Conservation (phyloP, 495 filamentous ascomycete genomes). For the Patellaria atrata region DNA sequence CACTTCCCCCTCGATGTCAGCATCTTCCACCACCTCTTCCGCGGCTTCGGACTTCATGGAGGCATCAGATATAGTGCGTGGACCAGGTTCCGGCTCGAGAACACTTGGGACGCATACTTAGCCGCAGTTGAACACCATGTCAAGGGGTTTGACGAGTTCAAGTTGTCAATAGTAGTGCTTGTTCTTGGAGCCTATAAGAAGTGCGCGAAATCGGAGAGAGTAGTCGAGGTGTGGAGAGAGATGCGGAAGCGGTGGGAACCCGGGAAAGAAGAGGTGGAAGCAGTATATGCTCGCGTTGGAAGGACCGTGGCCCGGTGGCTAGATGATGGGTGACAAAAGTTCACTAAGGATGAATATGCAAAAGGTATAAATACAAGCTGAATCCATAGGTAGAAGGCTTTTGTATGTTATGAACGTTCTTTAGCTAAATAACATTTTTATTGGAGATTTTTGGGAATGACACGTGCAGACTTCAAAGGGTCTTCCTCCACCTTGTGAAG, state of each 20-base stretch:
- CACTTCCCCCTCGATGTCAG: constrained; percentile 42
- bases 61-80: constrained; percentile 45
- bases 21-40: constrained; percentile 54
- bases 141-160: constrained; percentile 7
- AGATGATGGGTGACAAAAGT: no score
- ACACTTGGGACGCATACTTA: constrained; percentile 25
- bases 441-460: no score
- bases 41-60: constrained; percentile 61
- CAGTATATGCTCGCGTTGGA: no score
- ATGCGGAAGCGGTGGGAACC: constrained; percentile 16
- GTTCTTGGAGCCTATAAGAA: constrained; percentile 18
- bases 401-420: no score
- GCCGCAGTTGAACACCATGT: constrained; percentile 4
- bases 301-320: no score
- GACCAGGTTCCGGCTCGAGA: constrained; percentile 43
- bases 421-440: no score
- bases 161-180: constrained; percentile 8
- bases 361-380: no score
- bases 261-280: constrained; percentile 12
- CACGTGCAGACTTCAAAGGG: no score
- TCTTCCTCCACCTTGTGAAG: no score
- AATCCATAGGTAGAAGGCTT: no score
- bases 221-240: constrained; percentile 20
- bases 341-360: no score
- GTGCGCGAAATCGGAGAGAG: constrained; percentile 14